Evolutionary conservation across 2,329 filamentous ascomycete genomes (phyloP), one percentile per base, ranked within the genome.

Genomic region (Claviceps sorghi): DNA sequence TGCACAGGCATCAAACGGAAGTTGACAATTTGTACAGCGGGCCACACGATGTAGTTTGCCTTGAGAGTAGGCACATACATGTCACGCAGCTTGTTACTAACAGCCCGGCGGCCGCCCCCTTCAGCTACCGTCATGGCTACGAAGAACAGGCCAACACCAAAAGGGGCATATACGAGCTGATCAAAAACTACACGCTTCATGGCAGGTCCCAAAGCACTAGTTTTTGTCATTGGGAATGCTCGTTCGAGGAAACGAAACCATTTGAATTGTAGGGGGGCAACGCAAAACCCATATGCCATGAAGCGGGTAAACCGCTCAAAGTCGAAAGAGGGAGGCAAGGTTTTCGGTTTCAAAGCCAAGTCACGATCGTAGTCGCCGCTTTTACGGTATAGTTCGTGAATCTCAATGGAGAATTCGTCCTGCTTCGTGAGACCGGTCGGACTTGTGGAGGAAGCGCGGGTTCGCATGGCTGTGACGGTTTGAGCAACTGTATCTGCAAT

Each of bases 401-500:
- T 88, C 67, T 96, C 89, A 62, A 96, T 90, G 17, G 86, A 83
- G 53, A 93, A 71, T 51, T 83, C 76, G 62, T 93, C 86, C 56
- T 85, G 77, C 60, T 81, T 81, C 54, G 77, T 45, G 66, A 72
- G 45, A 50, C 78, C 77, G 53, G 78, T 78, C 5, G 75, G 70
- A 64, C 86, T 87, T 55, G 79, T 78, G 3, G 81, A 62, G 8
- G 82, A 77, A 13, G 38, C 17, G 56, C 80, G 79, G 64, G 84
- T 70, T 54, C 86, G 83, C 55, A 95, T 79, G 21, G 89, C 82
- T 3, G 93, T 95, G 65, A 98, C 86, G 54, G 86, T 83, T 69
- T 98, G 93, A 54, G 93, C 93, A 48, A 95, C 88, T 36, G 93
- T 97, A 69, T 98, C 93, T 68, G 93, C 93, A 60, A 98, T 84